A percentile compares a stretch with the other conserved stretches of the same genome.
These are phyloP conservation scores for Monotropa hypopitys DNA, from an alignment of 179 eudicot genomes.

Conservation along the genomic window DNA sequence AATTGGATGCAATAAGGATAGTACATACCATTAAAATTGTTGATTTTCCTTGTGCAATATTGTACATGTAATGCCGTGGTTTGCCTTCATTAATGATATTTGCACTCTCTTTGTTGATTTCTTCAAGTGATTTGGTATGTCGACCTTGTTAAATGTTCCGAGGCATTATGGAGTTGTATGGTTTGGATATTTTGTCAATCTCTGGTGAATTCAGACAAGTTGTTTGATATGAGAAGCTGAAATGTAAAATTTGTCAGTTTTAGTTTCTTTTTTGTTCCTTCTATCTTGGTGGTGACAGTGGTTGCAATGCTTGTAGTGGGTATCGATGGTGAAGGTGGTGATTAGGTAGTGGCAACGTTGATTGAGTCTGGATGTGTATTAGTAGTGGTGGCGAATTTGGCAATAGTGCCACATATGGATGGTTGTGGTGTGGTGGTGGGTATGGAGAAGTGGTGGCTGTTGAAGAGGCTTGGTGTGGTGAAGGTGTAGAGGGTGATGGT, in stretches of 20 bases:
- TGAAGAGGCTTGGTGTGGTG: neutral
- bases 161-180: neutral
- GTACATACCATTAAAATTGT: neutral
- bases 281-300: neutral
- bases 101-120: neutral
- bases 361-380: neutral
- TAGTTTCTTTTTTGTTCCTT: neutral
- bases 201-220: too few species aligned
- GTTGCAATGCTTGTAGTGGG: neutral
- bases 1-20: neutral
- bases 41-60: neutral
- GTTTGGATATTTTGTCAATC: neutral
- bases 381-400: neutral
- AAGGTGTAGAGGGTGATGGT: neutral
- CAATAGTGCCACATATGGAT: neutral
- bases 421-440: neutral
- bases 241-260: too few species aligned
- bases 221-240: too few species aligned
- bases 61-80: neutral
- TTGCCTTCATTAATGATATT: neutral
- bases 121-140: neutral
- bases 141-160: neutral
- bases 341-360: neutral
- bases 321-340: neutral
- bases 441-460: neutral